Base-by-base conservation (phyloP, 2,329 filamentous ascomycete species). In the Ilyonectria destructans region DNA sequence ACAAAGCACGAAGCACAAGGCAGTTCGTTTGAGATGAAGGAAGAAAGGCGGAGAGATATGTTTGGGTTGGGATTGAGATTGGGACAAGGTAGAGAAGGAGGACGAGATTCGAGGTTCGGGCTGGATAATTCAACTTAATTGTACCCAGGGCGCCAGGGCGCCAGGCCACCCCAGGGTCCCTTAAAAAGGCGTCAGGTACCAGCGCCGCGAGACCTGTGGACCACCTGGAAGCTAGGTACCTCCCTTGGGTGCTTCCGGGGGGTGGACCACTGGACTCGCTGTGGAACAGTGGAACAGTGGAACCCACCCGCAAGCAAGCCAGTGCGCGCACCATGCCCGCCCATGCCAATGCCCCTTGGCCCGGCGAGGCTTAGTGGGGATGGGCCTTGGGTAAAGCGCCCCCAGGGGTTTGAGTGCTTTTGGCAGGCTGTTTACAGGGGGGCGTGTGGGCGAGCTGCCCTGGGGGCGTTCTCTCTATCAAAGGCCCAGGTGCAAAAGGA, bases 1-100 rank as follows among this genome's bases (percentile, higher is more conserved):
- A 60, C 15, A 60, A 33, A 52, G 31, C 26, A 35, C 40, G 40
- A 43, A n/a, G 40, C 40, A 43, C 40, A 33, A 33, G 19, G 49
- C 26, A 19, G 49, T 17, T 15, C 4, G 15, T 43, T 43, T 15
- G n/a, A 43, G 15, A 43, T n/a, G 40, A n/a, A 43, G 40, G 40
- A 40, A 43, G 40, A 43, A 43, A 21, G 45, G 45, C 19, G 45
- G 45, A 21, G n/a, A 46, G 45, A 21, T 40, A n/a, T 40, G 17
- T 40, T 31, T 31, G 46, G 26, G 21, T 17, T 17, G 46, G 26
- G 45, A 48, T 29, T 21, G 46, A 4, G 46, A 49, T 17, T 26
- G n/a, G 19, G 29, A 35, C n/a, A 21, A 54, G 51, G 15, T 19
- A 10, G 23, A 51, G 48, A 17, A 51, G 23, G 23, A 51, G 48